Evolutionary conservation across 345 rosid species (phyloP).

Genomic region (Lagerstroemia speciosa): DNA sequence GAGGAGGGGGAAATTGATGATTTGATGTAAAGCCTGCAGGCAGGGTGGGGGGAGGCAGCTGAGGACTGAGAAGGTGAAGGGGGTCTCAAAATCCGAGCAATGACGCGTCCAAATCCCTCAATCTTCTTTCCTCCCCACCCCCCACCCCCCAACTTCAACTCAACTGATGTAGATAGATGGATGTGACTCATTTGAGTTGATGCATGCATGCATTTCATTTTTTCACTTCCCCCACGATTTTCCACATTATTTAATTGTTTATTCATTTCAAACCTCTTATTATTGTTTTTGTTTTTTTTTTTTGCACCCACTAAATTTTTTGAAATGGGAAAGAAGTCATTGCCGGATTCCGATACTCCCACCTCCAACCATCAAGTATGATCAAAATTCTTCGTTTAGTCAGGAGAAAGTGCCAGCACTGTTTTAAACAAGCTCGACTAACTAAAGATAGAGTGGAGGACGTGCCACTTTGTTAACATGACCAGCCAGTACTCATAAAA

Average conservation of each 20-base stretch:
- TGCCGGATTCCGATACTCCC: no score
- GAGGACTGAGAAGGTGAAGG: not conserved
- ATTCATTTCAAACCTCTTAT: not conserved
- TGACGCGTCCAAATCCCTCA: constrained; percentile 38
- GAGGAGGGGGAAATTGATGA: constrained; percentile 14
- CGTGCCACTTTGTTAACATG: no score
- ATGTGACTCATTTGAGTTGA: constrained; percentile 30
- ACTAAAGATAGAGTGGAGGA: no score
- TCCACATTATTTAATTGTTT: not conserved
- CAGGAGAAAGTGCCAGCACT: no score
- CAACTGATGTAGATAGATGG: constrained; percentile 25
- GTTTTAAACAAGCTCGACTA: no score
- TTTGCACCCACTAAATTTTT: not conserved
- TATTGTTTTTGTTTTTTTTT: not conserved
- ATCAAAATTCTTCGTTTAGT: no score
- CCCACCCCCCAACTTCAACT: not conserved
- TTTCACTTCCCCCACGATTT: constrained; percentile 9
- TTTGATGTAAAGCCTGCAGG: constrained; percentile 36
- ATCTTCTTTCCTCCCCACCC: not conserved
- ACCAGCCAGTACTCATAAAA: no score
- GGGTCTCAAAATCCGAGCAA: constrained; percentile 35
- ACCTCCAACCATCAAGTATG: no score
- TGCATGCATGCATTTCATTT: constrained; percentile 27
- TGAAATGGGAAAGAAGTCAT: no score
- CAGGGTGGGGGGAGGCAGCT: not conserved